Base-by-base conservation (phyloP, 139 green algal genomes). In the Astrephomene gubernaculifera region DNA sequence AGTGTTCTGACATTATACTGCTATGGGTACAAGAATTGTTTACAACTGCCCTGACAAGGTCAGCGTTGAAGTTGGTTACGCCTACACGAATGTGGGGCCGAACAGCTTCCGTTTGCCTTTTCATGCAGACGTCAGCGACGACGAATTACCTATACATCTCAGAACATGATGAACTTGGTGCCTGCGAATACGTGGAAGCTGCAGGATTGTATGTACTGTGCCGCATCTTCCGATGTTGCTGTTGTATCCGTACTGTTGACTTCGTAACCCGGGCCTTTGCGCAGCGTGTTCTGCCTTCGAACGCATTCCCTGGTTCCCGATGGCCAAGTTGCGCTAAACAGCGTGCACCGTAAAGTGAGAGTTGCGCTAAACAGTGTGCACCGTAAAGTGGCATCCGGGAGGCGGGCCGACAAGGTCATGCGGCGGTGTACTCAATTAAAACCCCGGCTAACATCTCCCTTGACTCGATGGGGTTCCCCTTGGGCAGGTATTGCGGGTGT, bases 341-440 rank as follows among this genome's bases (percentile, higher is more conserved):
- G 90, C 14, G 71, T 98, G 35, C 97, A 99, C 71, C 86, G 97
- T 1, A 92, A 92, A 89, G 92, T 94, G 44, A 83, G 85, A 65
- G 19, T n/a, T 7, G 97, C 87, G 2, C 87, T 99, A 27, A 99
- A 98, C 68, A 90, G 90, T 10, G 71, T 98, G 35, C 97, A 99
- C 71, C 86, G 97, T 1, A 92, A 92, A 89, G 92, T 94, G 44
- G n/a, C n/a, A n/a, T n/a, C n/a, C n/a, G n/a, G n/a, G n/a, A n/a
- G n/a, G n/a, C n/a, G n/a, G n/a, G n/a, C n/a, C n/a, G n/a, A n/a
- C n/a, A n/a, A n/a, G n/a, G n/a, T n/a, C n/a, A n/a, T n/a, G n/a
- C n/a, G n/a, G n/a, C n/a, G n/a, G n/a, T n/a, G n/a, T n/a, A n/a
- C n/a, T n/a, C n/a, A n/a, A 0, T 36, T 39, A 0, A 53, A n/a